Evolutionary conservation across 768 basidiomycete species (phyloP).

Genomic region (Hemileccinum rubropunctum): DNA sequence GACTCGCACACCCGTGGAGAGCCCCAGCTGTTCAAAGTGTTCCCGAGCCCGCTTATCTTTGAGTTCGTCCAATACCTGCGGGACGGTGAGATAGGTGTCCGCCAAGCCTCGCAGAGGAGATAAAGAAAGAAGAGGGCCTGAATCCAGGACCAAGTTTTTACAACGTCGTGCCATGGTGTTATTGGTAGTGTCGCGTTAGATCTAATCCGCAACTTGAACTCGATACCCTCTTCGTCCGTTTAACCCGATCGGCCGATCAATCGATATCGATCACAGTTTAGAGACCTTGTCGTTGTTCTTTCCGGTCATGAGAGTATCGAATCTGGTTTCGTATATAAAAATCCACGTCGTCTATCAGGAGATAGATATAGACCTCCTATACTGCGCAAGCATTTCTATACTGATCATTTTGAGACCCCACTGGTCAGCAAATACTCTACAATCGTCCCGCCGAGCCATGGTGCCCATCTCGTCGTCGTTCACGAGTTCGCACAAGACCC

Average conservation of each 20-base stretch:
- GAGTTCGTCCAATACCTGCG: constrained; percentile 86
- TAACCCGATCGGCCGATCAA: not conserved
- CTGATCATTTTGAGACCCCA: constrained; percentile 95
- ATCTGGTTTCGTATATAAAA: no score
- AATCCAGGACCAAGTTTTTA: constrained; percentile 86
- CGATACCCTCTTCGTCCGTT: not conserved
- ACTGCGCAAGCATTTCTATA: constrained; percentile 75
- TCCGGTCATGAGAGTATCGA: no score
- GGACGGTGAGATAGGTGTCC: constrained; percentile 80
- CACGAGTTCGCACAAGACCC: constrained; percentile 91
- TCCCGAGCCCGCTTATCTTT: constrained; percentile 86
- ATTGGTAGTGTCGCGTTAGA: not conserved
- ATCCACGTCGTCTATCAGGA: no score
- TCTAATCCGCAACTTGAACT: no score
- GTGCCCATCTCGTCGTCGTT: constrained; percentile 85
- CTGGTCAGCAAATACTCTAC: constrained; percentile 82
- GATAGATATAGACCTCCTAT: constrained; percentile 16
- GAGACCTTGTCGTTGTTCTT: no score
- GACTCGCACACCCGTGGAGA: constrained; percentile 74
- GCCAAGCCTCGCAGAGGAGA: constrained; percentile 90
- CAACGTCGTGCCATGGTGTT: constrained; percentile 46
- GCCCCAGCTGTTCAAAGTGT: constrained; percentile 76
- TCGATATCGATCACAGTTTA: no score
- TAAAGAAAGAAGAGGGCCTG: constrained; percentile 87
- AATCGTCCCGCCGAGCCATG: constrained; percentile 96